Evolutionary conservation across 2,329 filamentous ascomycete genomes (phyloP).

Genomic region (Xylaria sp.): DNA sequence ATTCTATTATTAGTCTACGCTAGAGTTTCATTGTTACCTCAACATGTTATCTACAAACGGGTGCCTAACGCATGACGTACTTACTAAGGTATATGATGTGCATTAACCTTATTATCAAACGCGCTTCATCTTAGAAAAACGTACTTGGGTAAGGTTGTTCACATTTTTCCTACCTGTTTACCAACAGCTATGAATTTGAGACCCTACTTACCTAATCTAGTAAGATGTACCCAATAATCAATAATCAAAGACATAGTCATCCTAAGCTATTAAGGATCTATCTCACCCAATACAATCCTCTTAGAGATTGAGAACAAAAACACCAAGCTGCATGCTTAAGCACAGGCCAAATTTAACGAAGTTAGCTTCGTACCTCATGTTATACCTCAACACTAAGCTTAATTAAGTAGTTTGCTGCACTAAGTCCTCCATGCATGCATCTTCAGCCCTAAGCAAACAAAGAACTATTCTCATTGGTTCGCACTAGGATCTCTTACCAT

Average conservation of each 20-base stretch:
- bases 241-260: no score
- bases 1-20: constrained; percentile 1
- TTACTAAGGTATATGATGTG: background rate
- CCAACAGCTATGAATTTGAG: background rate
- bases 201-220: no score
- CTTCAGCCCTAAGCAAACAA: constrained; percentile 5
- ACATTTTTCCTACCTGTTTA: background rate
- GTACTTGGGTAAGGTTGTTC: background rate
- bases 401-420: background rate
- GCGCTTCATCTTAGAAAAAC: background rate
- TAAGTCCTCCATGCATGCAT: constrained; percentile 5
- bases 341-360: no score
- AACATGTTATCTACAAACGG: background rate
- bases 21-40: background rate
- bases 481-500: background rate
- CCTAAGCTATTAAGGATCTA: background rate
- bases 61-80: background rate
- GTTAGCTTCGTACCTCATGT: no score
- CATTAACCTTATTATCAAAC: background rate
- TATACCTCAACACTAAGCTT: background rate
- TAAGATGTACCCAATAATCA: no score
- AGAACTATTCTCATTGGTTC: background rate
- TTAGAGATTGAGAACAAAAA: no score
- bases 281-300: background rate
- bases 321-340: no score